These are phyloP conservation scores for Trichoderma sp. DNA, from an alignment of 2,329 filamentous ascomycete genomes.

Conservation along the genomic window DNA sequence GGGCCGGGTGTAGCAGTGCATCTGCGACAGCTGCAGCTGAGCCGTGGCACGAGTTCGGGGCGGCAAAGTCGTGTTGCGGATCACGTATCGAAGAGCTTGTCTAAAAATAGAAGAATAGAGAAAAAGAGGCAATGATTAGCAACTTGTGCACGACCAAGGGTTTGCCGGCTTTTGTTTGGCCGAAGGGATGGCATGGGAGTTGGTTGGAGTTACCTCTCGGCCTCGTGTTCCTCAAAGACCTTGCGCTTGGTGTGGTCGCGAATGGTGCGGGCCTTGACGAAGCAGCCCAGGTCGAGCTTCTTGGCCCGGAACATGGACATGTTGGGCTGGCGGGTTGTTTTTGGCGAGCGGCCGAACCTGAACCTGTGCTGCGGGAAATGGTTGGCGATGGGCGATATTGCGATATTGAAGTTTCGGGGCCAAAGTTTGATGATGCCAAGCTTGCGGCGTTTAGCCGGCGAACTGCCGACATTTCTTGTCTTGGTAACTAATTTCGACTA, in stretches of 20 bases:
- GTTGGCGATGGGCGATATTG: neutral
- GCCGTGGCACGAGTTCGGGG: conserved; percentile 82
- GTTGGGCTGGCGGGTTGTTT: conserved; percentile 34
- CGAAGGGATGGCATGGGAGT: too few relatives aligned
- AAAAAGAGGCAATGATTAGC: neutral
- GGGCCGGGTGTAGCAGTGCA: conserved; percentile 92
- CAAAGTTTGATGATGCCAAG: conserved; percentile 17
- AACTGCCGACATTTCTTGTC: conserved; percentile 5
- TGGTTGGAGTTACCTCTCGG: conserved; percentile 83
- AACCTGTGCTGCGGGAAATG: neutral
- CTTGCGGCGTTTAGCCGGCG: conserved; percentile 1
- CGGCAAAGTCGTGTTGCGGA: conserved; percentile 86
- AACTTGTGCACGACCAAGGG: neutral
- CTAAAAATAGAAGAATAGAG: conserved; percentile 43
- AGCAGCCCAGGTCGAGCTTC: conserved; percentile 85
- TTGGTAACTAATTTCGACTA: neutral
- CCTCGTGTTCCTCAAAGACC: conserved; percentile 81
- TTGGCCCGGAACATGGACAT: conserved; percentile 89
- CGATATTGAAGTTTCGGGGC: conserved; percentile 7
- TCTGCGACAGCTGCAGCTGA: conserved; percentile 87
- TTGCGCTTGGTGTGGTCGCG: conserved; percentile 97
- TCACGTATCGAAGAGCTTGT: conserved; percentile 89
- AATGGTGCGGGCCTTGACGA: conserved; percentile 80
- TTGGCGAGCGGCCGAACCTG: neutral
- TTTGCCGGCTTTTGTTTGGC: neutral